A percentile compares a stretch with the other conserved stretches of the same genome.
These are phyloP conservation scores for Chalciporus pseudorubinellus DNA, from an alignment of 768 basidiomycete genomes.

Conservation along the genomic window DNA sequence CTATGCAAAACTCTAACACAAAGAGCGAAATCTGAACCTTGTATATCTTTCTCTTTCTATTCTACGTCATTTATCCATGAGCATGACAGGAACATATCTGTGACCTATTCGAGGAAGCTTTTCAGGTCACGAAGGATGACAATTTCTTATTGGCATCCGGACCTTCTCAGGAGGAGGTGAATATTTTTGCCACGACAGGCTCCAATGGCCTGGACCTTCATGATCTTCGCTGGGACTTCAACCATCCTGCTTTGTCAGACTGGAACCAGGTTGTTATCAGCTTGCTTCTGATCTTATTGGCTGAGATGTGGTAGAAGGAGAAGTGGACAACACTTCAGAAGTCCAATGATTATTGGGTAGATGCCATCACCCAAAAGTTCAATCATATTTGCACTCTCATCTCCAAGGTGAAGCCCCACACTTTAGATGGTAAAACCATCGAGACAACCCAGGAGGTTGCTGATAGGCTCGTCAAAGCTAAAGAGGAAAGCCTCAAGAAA, in stretches of 20 bases:
- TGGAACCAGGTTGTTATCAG: not conserved
- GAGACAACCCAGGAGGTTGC: not conserved
- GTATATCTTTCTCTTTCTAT: not conserved
- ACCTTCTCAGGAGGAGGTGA: not conserved
- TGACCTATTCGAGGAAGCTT: not conserved
- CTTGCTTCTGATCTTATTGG: not conserved
- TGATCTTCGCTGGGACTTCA: conserved; percentile 1
- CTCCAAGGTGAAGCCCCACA: not conserved
- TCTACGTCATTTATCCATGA: no score
- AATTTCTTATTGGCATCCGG: not conserved
- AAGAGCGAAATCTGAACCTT: not conserved
- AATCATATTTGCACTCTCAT: not conserved
- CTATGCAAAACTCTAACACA: no score
- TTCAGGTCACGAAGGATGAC: not conserved
- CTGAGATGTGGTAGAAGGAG: not conserved
- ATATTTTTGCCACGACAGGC: not conserved
- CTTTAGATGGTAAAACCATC: not conserved
- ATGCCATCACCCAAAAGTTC: not conserved
- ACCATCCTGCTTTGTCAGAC: not conserved
- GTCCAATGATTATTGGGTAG: not conserved
- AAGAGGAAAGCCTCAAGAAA: not conserved
- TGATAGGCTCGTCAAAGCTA: not conserved
- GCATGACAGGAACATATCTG: not conserved
- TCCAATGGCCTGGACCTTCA: not conserved
- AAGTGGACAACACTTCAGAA: not conserved